Evolutionary conservation across 345 rosid species (phyloP).

Genomic region (Balakata baccata): DNA sequence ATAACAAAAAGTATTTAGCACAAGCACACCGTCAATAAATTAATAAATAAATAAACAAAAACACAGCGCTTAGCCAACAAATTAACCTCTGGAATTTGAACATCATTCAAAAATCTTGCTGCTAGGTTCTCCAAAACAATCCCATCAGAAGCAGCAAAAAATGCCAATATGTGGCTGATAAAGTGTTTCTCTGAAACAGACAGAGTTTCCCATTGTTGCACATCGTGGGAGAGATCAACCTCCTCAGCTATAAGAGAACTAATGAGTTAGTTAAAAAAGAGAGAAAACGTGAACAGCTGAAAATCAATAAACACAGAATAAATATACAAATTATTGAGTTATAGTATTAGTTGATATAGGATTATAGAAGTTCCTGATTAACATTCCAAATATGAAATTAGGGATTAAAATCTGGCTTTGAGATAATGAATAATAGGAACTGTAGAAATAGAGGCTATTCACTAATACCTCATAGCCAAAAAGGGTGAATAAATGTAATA

Average conservation of each 20-base stretch:
- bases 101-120: slow-evolving; percentile 77
- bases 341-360: neutral
- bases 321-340: neutral
- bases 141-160: slow-evolving; percentile 93
- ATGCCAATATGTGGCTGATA: slow-evolving; percentile 74
- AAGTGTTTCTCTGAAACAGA: slow-evolving; percentile 72
- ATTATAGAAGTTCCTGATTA: neutral
- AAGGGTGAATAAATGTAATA: neutral
- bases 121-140: slow-evolving; percentile 89
- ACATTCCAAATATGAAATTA: neutral
- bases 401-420: no score
- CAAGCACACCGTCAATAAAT: neutral
- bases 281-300: neutral
- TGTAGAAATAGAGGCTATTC: neutral
- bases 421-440: neutral
- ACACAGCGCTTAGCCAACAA: neutral
- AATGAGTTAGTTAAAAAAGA: slow-evolving; percentile 1
- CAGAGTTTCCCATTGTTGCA: slow-evolving; percentile 67
- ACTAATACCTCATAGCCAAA: neutral
- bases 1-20: neutral
- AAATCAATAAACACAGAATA: neutral
- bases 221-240: slow-evolving; percentile 83
- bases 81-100: slow-evolving; percentile 81
- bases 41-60: neutral
- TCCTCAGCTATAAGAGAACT: slow-evolving; percentile 67